Percentiles rank a stretch among this genome's conserved stretches.
phyloP scores from a whole-genome alignment of 805 yeast genomes.

The Wickerhamomyces subpelliculosus region DNA sequence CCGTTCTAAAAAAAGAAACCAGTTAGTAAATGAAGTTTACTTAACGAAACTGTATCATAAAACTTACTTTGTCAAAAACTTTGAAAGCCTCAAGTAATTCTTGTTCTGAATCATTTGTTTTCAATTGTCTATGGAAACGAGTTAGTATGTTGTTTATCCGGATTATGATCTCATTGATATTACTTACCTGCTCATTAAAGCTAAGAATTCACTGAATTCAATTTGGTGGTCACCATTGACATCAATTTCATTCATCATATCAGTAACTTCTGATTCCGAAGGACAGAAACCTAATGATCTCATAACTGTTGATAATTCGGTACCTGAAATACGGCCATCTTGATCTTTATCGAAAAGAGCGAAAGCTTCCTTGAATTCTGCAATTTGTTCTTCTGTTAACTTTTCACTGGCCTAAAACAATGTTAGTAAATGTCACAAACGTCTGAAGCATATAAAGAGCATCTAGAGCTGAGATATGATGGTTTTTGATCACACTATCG shows the following conservation, averaged over 20 bases:
- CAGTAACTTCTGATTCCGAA: constrained; percentile 90
- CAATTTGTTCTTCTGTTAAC: constrained; percentile 91
- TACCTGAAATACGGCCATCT: constrained; percentile 93
- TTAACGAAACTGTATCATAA: no score
- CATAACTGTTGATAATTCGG: constrained; percentile 97
- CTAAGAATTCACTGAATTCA: constrained; percentile 75
- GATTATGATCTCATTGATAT: no score
- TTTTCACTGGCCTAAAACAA: constrained; percentile 49
- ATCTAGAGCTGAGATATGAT: no score
- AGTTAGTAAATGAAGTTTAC: not conserved
- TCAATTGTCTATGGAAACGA: constrained; percentile 72
- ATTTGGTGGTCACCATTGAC: constrained; percentile 88
- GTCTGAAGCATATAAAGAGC: no score
- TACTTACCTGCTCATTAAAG: constrained; percentile 47
- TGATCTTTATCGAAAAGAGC: constrained; percentile 94
- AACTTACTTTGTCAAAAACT: constrained; percentile 64
- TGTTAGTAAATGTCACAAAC: constrained; percentile 11
- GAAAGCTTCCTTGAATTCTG: constrained; percentile 96
- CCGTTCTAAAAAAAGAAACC: constrained; percentile 65
- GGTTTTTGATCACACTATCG: not conserved
- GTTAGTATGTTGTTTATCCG: no score
- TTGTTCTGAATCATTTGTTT: constrained; percentile 95
- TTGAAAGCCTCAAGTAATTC: constrained; percentile 97
- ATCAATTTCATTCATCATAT: constrained; percentile 96
- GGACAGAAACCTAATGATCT: constrained; percentile 98